Base-by-base conservation (phyloP, 2,329 filamentous ascomycete species). In the Penicillium verrucosum region DNA sequence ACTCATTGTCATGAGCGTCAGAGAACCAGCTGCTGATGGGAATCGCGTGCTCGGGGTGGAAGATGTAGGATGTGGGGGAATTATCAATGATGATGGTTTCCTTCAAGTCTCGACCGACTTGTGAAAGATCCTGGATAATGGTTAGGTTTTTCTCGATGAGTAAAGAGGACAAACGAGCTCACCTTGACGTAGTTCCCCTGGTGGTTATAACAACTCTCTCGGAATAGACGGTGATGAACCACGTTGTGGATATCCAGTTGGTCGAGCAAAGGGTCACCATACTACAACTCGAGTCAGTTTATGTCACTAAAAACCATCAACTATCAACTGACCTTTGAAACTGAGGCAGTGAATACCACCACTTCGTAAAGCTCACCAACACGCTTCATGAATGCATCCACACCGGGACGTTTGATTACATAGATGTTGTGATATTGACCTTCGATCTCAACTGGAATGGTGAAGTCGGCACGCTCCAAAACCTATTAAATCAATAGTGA, bases 21-120 rank as follows among this genome's bases (percentile, higher is more conserved):
- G 92, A 97, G 80, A 99, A 99, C 94, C 94, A 99, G 82, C 93
- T 97, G 84, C 92, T 97, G 79, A 99, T 99, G 27, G 94, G 94
- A 48, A 99, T 93, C 59, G 94, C 94, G 75, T 99, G 94, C 79
- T 99, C 93, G 25, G 94, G 94, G 73, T 99, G 94, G 83, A 99
- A 99, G 69, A 99, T 97, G 80, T 99, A 99, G 12, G 93, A 97
- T 5, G 94, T 99, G 2, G 94, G 94, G 45, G 94, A 97, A 78
- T 99, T 99, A 80, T 99, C 94, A 70, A 99, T 99, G 74, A 99
- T 99, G 73, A 99, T 99, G 21, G 93, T 99, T 72, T 99, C 93
- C 75, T 91, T 90, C 55, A 99, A 85, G 73, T 97, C 92, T 64
- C 94, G 89, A 50, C 94, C 94, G 57, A 99, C 89, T 81, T 97